Conservation (phyloP, 2,329 filamentous ascomycete genomes). For the Microcyclospora pomicola region DNA sequence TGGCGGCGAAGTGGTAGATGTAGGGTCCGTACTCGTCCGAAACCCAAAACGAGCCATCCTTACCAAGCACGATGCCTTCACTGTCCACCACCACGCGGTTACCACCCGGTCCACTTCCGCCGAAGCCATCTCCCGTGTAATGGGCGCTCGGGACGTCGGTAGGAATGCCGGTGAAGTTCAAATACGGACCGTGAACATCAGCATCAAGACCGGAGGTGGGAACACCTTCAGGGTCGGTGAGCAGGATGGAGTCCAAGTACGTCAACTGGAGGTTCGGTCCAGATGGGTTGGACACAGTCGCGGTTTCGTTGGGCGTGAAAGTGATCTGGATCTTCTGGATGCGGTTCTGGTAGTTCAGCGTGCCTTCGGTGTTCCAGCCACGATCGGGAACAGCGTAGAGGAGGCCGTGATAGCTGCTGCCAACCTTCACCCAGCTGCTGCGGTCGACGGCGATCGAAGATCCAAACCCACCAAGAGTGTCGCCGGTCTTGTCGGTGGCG, state of each 20-base stretch:
- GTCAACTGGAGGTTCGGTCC: conserved; percentile 46
- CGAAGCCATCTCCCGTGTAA: conserved; percentile 55
- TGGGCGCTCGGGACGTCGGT: conserved; percentile 48
- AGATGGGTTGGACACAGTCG: conserved; percentile 40
- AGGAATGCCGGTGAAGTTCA: conserved; percentile 41
- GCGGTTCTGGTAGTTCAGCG: conserved; percentile 52
- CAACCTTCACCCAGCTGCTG: conserved; percentile 42
- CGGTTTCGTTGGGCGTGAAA: conserved; percentile 40
- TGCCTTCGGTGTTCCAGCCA: conserved; percentile 62
- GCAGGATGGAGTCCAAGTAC: conserved; percentile 51
- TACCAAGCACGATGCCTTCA: conserved; percentile 50
- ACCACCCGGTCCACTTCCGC: conserved; percentile 45
- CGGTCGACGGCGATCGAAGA: conserved; percentile 51
- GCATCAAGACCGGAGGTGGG: conserved; percentile 53
- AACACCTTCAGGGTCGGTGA: conserved; percentile 48
- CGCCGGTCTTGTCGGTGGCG: conserved; percentile 51
- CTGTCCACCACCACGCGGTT: conserved; percentile 47
- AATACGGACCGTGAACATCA: conserved; percentile 36
- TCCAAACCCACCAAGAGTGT: conserved; percentile 55
- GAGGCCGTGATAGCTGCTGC: conserved; percentile 44
- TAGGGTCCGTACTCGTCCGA: conserved; percentile 55
- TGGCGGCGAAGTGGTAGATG: conserved; percentile 48
- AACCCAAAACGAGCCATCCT: conserved; percentile 52
- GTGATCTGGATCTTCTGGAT: conserved; percentile 54
- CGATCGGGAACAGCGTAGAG: conserved; percentile 45